phyloP scores from a whole-genome alignment of 2,329 filamentous ascomycete species.

The Epichloe sp. region DNA sequence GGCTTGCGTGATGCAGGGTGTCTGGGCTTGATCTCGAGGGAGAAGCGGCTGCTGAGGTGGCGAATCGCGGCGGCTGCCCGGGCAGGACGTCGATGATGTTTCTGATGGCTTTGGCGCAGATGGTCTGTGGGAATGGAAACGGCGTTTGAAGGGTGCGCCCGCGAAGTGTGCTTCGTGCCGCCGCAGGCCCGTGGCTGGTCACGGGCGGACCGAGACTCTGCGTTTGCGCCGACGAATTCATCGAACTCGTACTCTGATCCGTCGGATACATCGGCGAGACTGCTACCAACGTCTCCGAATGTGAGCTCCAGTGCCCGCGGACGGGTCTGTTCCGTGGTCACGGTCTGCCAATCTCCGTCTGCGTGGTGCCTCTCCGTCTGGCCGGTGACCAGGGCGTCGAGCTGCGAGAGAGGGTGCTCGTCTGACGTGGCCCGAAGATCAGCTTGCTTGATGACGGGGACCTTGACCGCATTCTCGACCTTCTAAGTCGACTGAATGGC shows the following conservation, averaged over 20 bases:
- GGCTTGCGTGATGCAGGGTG: slow-evolving; percentile 12
- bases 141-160: background rate
- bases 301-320: slow-evolving; percentile 12
- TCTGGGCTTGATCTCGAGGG: slow-evolving; percentile 3
- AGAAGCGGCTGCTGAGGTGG: slow-evolving; percentile 16
- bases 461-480: slow-evolving; percentile 25
- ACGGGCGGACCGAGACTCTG: background rate
- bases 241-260: slow-evolving; percentile 9
- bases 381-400: slow-evolving; percentile 6
- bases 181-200: background rate
- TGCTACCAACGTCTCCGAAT: slow-evolving; percentile 25
- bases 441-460: slow-evolving; percentile 16
- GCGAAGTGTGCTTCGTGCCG: background rate
- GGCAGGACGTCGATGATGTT: slow-evolving; percentile 8
- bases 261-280: slow-evolving; percentile 33
- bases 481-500: slow-evolving; percentile 27
- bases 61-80: slow-evolving; percentile 13
- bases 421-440: background rate
- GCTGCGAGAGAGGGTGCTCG: slow-evolving; percentile 5
- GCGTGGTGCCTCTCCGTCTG: slow-evolving; percentile 5
- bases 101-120: slow-evolving; percentile 10
- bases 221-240: slow-evolving; percentile 1
- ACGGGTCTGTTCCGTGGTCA: slow-evolving; percentile 17
- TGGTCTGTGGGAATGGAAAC: background rate
- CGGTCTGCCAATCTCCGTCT: slow-evolving; percentile 25